These are phyloP conservation scores for Claviceps sorghi DNA, from an alignment of 2,329 filamentous ascomycete genomes.

Conservation along the genomic window DNA sequence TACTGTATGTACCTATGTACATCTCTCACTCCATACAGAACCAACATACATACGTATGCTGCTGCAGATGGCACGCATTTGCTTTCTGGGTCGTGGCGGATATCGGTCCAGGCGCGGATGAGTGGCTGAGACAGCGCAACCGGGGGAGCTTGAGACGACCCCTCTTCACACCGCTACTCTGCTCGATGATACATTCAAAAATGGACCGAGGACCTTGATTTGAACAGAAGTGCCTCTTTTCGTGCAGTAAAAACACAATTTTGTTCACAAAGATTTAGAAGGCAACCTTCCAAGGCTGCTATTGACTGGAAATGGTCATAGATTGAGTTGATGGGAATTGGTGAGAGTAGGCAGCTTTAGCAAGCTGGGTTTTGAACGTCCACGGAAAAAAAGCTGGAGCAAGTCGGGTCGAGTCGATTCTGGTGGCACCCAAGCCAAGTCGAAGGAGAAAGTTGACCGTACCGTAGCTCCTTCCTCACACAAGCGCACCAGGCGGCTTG, in stretches of 20 bases:
- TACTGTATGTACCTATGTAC: not conserved
- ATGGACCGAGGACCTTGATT: not conserved
- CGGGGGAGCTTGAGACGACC: not conserved
- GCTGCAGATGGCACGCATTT: not conserved
- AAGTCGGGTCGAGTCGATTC: no score
- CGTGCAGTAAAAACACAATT: no score
- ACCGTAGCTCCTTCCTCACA: constrained; percentile 1
- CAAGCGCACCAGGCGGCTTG: not conserved
- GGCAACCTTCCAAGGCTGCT: not conserved
- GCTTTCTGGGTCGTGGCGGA: not conserved
- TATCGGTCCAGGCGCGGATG: not conserved
- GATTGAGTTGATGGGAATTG: not conserved
- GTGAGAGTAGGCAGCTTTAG: no score
- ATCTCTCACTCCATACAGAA: not conserved
- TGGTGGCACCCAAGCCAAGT: not conserved
- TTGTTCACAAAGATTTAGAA: no score
- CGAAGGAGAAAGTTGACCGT: not conserved
- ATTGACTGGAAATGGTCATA: not conserved
- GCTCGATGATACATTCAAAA: not conserved
- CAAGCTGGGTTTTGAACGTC: no score
- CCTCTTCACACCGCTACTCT: constrained; percentile 5
- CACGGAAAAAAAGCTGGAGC: not conserved
- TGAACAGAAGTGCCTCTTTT: not conserved
- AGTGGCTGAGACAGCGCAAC: constrained; percentile 6
- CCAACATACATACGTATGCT: not conserved